Conservation (phyloP, 1,284 basidiomycete genomes). For the Bondarzewia mesenterica region DNA sequence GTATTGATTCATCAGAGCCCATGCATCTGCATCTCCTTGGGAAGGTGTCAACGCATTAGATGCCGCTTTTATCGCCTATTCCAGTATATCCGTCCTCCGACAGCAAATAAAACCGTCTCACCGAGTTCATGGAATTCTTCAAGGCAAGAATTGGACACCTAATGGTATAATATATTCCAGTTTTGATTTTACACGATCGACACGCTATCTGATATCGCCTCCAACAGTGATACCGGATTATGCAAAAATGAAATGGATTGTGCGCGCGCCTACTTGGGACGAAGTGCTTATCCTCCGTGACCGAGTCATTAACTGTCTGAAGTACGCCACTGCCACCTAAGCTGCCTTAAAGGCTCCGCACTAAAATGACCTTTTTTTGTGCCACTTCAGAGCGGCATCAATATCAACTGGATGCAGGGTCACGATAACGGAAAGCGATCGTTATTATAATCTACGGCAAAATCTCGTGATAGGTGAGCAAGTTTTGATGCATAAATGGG, state of each 20-base stretch:
- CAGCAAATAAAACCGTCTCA: conserved; percentile 53
- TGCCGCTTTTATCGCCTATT: conserved; percentile 78
- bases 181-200: background rate
- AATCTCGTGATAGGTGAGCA: conserved; percentile 48
- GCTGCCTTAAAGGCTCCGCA: conserved; percentile 35
- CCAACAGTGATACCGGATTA: conserved; percentile 72
- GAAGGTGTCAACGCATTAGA: conserved; percentile 83
- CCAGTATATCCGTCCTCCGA: conserved; percentile 64
- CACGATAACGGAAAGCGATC: conserved; percentile 26
- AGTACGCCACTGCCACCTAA: too few species aligned
- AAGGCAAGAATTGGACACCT: conserved; percentile 52
- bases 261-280: conserved; percentile 53
- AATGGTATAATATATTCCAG: conserved; percentile 40
- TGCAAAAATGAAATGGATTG: conserved; percentile 56
- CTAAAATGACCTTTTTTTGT: conserved; percentile 23
- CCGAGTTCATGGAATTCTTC: conserved; percentile 62
- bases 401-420: conserved; percentile 61
- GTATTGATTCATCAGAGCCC: conserved; percentile 40
- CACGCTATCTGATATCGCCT: background rate
- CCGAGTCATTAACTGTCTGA: too few species aligned
- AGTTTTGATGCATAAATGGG: background rate
- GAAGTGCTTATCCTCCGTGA: too few species aligned
- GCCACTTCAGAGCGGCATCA: conserved; percentile 51
- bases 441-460: conserved; percentile 50
- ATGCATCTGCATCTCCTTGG: conserved; percentile 74